phyloP scores from a whole-genome alignment of 2,329 filamentous ascomycete species.

The Xylariaceae sp. region DNA sequence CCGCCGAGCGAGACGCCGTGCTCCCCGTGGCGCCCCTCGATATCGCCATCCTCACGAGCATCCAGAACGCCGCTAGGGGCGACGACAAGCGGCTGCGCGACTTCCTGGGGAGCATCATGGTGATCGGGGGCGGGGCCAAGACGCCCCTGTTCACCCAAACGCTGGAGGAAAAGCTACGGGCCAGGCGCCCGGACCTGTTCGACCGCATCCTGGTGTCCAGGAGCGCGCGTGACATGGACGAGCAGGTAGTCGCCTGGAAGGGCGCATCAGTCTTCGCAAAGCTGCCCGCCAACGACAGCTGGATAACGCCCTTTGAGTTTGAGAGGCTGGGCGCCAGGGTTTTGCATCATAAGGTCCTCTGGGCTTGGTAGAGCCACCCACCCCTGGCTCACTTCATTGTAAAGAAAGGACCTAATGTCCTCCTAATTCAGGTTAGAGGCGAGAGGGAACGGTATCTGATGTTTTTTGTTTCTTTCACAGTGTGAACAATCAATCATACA shows the following conservation, averaged over 20 bases:
- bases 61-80: conserved; percentile 77
- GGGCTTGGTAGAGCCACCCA: conserved; percentile 56
- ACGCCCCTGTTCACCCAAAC: conserved; percentile 73
- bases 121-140: conserved; percentile 80
- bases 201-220: conserved; percentile 59
- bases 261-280: conserved; percentile 95
- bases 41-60: conserved; percentile 81
- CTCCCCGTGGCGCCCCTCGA: conserved; percentile 81
- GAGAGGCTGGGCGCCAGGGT: conserved; percentile 77
- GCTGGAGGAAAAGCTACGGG: conserved; percentile 75
- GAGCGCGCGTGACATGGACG: conserved; percentile 88
- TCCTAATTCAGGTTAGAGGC: too few relatives aligned
- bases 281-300: conserved; percentile 87
- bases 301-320: conserved; percentile 85
- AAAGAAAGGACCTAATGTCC: too few relatives aligned
- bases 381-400: too few relatives aligned
- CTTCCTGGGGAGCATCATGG: conserved; percentile 83
- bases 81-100: conserved; percentile 93
- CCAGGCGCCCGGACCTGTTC: conserved; percentile 54
- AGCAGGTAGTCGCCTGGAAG: conserved; percentile 97
- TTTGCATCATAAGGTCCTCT: conserved; percentile 74
- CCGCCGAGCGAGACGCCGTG: conserved; percentile 69
- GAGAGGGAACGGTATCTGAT: too few relatives aligned
- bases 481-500: too few relatives aligned
- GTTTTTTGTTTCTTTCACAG: too few relatives aligned